Base-by-base conservation (phyloP, 2,329 filamentous ascomycete genomes). In the Ascochyta viciae-villosae region DNA sequence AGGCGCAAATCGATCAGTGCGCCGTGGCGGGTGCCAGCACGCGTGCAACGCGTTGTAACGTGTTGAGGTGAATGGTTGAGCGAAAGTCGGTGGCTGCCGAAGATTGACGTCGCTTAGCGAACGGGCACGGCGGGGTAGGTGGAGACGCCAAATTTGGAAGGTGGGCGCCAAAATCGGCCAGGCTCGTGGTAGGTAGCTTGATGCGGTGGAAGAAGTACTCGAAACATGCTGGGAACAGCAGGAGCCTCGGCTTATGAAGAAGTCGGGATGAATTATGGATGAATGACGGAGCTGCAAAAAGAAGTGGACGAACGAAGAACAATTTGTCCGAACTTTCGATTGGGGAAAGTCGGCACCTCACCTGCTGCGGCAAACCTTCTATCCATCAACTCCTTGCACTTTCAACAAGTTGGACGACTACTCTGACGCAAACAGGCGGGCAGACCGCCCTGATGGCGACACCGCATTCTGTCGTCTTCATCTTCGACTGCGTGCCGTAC, bases 1-100 rank as follows among this genome's bases (percentile, higher is more conserved):
- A 56, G 53, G 48, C 53, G 47, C 47, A 48, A 43, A 51, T 51
- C 42, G 47, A 56, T 39, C 53, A 56, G 53, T 56, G 53, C 53
- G 47, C 48, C 5, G 49, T 52, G 54, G 49, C 54, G 39, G 42
- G 40, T 48, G 49, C 54, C 54, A 45, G 23, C 40, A 57, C 44
- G 54, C 49, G 49, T 57, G 48, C 39, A 52, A 48, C 48, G 54
- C 49, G 54, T 53, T 49, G 54, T 57, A 57, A 52, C 54, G 54
- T 57, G 34, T 57, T 34, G 54, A 44, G 44, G 54, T 57, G 54
- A 53, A 57, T 53, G 49, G 54, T 52, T 49, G 54, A 57, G 39
- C 43, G 54, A 57, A 48, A 49, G 54, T 48, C 48, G 54, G 49
- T 52, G 54, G 54, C 54, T 52, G 54, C 44, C 43, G 40, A 47